Evolutionary conservation across 768 basidiomycete species (phyloP).

Genomic region (Boletus fagicola): DNA sequence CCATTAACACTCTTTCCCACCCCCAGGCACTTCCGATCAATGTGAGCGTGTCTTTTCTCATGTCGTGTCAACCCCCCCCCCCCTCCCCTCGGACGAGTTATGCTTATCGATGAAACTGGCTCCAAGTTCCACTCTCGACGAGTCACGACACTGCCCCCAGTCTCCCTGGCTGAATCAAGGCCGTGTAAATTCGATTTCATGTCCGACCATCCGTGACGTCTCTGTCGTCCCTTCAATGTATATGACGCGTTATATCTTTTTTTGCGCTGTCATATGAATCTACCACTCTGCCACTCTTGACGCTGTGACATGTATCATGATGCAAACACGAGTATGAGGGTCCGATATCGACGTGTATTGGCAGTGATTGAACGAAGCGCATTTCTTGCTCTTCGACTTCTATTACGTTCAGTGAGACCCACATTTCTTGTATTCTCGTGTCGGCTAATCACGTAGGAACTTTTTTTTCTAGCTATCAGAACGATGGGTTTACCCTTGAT

Average conservation of each 20-base stretch:
- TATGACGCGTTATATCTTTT: background rate
- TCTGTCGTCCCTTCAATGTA: background rate
- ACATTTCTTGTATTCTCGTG: background rate
- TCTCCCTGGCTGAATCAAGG: no score
- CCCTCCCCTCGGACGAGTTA: background rate
- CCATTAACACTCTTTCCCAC: no score
- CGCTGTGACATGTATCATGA: background rate
- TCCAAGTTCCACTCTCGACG: background rate
- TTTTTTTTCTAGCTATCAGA: background rate
- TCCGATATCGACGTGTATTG: background rate
- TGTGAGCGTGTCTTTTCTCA: background rate
- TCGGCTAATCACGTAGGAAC: background rate
- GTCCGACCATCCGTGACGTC: background rate
- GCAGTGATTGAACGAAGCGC: no score
- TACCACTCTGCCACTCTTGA: background rate
- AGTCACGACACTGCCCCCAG: background rate
- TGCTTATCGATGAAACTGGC: background rate
- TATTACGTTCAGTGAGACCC: background rate
- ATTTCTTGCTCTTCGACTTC: background rate
- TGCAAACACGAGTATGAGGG: background rate
- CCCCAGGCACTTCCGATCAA: no score
- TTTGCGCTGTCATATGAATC: background rate
- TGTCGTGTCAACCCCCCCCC: background rate
- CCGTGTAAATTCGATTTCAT: background rate
- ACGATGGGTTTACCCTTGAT: no score